A percentile compares a stretch with the other conserved stretches of the same genome.
phyloP scores from a whole-genome alignment of 768 basidiomycete genomes.

The Podaxis sp. region DNA sequence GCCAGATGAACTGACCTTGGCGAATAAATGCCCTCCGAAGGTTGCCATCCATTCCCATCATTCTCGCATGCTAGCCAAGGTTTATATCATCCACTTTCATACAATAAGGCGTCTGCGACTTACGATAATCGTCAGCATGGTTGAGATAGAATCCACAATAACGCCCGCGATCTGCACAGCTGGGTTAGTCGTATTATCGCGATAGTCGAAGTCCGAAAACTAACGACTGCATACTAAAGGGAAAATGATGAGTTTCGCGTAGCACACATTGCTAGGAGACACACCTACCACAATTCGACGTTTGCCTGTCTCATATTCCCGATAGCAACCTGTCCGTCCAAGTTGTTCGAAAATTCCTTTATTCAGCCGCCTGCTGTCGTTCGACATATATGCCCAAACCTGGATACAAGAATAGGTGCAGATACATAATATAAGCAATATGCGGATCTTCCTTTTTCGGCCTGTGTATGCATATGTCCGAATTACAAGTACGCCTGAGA shows the following conservation, averaged over 20 bases:
- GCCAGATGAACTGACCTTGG: not conserved
- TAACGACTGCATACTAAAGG: no score
- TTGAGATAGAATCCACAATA: not conserved
- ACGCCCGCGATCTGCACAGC: no score
- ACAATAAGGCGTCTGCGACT: not conserved
- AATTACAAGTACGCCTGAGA: not conserved
- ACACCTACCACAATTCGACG: not conserved
- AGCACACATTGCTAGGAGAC: no score
- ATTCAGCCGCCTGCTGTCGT: not conserved
- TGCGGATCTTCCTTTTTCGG: not conserved
- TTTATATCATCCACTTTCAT: not conserved
- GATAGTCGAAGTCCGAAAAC: no score
- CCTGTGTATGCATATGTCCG: not conserved
- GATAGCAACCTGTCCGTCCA: not conserved
- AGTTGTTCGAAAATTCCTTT: not conserved
- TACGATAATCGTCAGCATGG: not conserved
- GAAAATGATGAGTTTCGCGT: no score
- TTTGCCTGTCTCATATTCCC: not conserved
- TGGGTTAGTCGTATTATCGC: no score
- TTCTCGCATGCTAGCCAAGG: not conserved
- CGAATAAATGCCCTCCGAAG: not conserved
- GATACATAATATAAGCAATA: not conserved
- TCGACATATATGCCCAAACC: not conserved
- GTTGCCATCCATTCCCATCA: not conserved
- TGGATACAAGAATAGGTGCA: not conserved